These are phyloP conservation scores for Linum tenue DNA, from an alignment of 345 rosid species.

Conservation along the genomic window DNA sequence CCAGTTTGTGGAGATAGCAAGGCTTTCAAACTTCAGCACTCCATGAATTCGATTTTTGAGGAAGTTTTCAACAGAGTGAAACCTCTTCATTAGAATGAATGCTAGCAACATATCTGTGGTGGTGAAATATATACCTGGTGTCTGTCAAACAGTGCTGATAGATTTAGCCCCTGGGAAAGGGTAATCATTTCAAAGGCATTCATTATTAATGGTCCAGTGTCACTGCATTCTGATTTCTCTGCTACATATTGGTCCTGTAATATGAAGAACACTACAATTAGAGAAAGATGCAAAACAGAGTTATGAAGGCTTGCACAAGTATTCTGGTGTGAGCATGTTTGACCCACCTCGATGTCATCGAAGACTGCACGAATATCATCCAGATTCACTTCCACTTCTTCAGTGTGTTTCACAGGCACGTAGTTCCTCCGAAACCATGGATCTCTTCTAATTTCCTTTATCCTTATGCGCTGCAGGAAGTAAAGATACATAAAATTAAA, in stretches of 20 bases:
- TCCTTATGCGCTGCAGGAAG: conserved; percentile 61
- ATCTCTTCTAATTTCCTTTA: conserved; percentile 50
- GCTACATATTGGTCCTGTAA: conserved; percentile 63
- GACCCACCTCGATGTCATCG: conserved; percentile 69
- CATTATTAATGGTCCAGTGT: conserved; percentile 64
- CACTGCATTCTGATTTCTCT: conserved; percentile 39
- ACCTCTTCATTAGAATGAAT: too few species aligned
- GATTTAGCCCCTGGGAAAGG: conserved; percentile 88
- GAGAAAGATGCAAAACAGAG: conserved; percentile 4
- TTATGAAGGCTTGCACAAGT: conserved; percentile 1
- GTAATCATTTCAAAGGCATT: conserved; percentile 98
- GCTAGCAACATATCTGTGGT: too few species aligned
- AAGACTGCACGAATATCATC: conserved; percentile 77
- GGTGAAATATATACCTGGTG: conserved; percentile 42
- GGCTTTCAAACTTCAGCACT: too few species aligned
- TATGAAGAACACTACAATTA: conserved; percentile 7
- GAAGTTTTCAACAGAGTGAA: not conserved
- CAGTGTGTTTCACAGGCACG: conserved; percentile 40
- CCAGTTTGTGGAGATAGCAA: not conserved
- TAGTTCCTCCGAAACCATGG: conserved; percentile 62
- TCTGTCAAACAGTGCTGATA: conserved; percentile 85
- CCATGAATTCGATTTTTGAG: not conserved
- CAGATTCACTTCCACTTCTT: conserved; percentile 56
- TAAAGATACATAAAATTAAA: conserved; percentile 10
- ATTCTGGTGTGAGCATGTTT: not conserved